Base-by-base conservation (phyloP, 2,329 filamentous ascomycete species). In the Septoria linicola region DNA sequence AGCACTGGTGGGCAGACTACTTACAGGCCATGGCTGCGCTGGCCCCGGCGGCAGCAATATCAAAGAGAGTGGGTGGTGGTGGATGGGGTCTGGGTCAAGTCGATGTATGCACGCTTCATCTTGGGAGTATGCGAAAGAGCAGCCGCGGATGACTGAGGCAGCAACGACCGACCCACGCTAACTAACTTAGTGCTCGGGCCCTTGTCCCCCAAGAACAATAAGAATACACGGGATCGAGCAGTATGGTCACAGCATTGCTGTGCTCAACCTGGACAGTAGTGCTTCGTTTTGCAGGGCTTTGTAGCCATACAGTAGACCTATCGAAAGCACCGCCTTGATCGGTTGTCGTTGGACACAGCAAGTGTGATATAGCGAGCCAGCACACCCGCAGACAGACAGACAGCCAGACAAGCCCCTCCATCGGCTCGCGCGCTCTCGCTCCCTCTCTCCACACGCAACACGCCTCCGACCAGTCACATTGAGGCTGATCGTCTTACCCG, bases 1-100 rank as follows among this genome's bases (percentile, higher is more conserved):
- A 57, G 61, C 59, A 64, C 62, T 59, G 64, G 64, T 62, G 70
- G 65, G 63, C 37, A 64, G 61, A 58, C 61, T 63, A 81, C 78
- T 79, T 71, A 82, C 80, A 77, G 73, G 80, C 78, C 79, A 82
- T 82, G 72, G 68, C 73, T 71, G 70, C 73, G 41, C 21, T 56
- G 61, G 59, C 58, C 58, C 58, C 61, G 59, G 57, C 41, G 51
- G 55, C 49, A 53, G 43, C 43, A 54, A 45, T 36, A 47, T 47
- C 36, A 43, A 39, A 41, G 37, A 47, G 49, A 43, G 37, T 39
- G 42, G 45, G 37, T 34, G 39, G 50, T 34, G 21, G 54, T 47
- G 44, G 34, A 34, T 54, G 55, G 51, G 53, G 30, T 41, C 34
- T 25, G 48, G n/a, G 44, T 37, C 45, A 40, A 49, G 45, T 25